phyloP scores from a whole-genome alignment of 306 rosid genomes.

The Leucaena leucocephala region DNA sequence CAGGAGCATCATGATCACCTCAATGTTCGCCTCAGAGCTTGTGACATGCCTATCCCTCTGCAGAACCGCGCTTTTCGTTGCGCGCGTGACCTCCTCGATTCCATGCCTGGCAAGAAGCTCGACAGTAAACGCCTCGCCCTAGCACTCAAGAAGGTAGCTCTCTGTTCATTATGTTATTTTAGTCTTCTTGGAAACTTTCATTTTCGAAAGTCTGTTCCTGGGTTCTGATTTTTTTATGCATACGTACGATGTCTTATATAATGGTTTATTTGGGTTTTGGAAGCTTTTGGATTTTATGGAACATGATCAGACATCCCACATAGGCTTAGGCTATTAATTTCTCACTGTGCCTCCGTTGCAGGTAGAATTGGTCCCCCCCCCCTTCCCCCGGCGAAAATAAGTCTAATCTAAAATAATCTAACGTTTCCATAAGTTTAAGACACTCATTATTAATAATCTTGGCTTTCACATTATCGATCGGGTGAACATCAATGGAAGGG shows the following conservation, averaged over 20 bases:
- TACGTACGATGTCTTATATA: constrained; percentile 9
- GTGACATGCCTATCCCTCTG: constrained; percentile 74
- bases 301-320: constrained; percentile 3
- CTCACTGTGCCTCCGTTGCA: not conserved
- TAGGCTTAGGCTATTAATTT: not conserved
- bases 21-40: constrained; percentile 67
- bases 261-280: constrained; percentile 21
- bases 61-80: constrained; percentile 80
- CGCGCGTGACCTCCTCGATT: constrained; percentile 71
- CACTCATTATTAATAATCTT: not conserved
- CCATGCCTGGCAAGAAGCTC: constrained; percentile 84
- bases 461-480: constrained; percentile 19
- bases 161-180: not conserved
- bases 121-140: constrained; percentile 84
- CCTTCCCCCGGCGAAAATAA: not conserved
- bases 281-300: constrained; percentile 30
- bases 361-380: not conserved
- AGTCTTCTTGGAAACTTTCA: not conserved
- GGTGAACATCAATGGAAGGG: constrained; percentile 7
- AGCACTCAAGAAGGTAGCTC: constrained; percentile 78
- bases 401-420: not conserved
- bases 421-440: constrained; percentile 14
- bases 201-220: constrained; percentile 30
- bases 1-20: constrained; percentile 58
- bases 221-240: constrained; percentile 12